Base-by-base conservation (phyloP, 106 monocot genomes). In the Acorus gramineus region DNA sequence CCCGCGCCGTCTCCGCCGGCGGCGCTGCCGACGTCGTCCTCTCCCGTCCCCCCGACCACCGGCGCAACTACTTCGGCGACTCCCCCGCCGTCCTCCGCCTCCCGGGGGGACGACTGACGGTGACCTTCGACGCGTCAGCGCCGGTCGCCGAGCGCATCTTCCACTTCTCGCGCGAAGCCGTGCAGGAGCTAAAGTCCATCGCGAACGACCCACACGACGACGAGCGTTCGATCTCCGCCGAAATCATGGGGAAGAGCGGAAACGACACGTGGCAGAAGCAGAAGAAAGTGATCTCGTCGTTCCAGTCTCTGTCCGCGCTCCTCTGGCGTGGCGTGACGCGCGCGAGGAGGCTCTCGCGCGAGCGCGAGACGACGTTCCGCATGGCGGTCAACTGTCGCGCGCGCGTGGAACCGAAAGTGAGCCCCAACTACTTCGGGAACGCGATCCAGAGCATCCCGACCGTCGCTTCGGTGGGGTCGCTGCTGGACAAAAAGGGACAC, bases 311-410 rank as follows among this genome's bases (percentile, higher is more conserved):
- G 47, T 86, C 86, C 79, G 93, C 89, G 44, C 77, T 68, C 14
- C 53, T 94, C 52, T 94, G 93, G 93, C 76, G 61, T 47, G 68
- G 84, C 49, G 84, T 89, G 60, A 89, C 93, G 43, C 81, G 85
- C 2, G 93, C 89, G 2, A 70, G 89, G 51, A 73, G 66, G 49
- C 84, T 86, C 11, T 10, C 46, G 44, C 8, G 65, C 1, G 79
- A 69, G 0, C 56, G 72, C 6, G 56, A 56, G 55, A 80, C 77
- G 42, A 84, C 82, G 53, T 84, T 79, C 62, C 78, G 88, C 6
- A 85, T 93, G 85, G 93, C 93, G 11, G 81, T 83, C 61, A 93
- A 93, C 88, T 93, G 93, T 74, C 80, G 93, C 11, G 80, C 83
- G 71, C 66, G 93, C 10, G 53, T 93, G 46, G 48, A 14, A 42